Base-by-base conservation (phyloP, 768 basidiomycete genomes). In the Rhizopogon sp. region DNA sequence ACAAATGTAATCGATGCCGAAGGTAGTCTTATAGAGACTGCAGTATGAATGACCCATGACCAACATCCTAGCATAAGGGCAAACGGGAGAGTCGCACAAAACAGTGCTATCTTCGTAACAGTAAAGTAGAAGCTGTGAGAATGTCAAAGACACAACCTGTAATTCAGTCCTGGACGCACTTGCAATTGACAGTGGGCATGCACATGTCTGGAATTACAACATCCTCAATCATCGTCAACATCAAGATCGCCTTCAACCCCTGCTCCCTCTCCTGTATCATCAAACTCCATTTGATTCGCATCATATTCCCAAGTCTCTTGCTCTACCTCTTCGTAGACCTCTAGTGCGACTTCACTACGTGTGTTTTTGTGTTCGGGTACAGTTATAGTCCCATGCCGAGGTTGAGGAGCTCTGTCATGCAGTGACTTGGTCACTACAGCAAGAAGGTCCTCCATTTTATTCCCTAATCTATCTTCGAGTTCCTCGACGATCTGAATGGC, bases 401-500 rank as follows among this genome's bases (percentile, higher is more conserved):
- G 46, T 22, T 2, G 17, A 50, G 29, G 45, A 16, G 41, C 8
- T 3, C 39, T 7, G 56, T 33, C 47, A 1, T 60, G 42, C 6
- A 70, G 61, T 5, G 80, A 80, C 9, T 67, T 65, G 33, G 81
- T 72, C 22, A 95, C 86, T 29, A 74, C 66, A 5, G 66, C 63
- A 0, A 93, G 73, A 10, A 95, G 82, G 8, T 85, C 82, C 3
- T 86, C 80, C 70, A 88, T 84, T 33, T 78, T 74, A 40, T 85
- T 79, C 0, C 85, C 84, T 5, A 93, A 79, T 43, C 94, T 81
- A 59, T 90, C 87, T 69, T 94, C 91, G 2, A 93, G 72, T 68
- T 98, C 94, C 71, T 98, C 95, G 8, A 98, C 82, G 53, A 96
- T 88, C 94, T 97, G 43, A 20, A 37, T 17, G n/a, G 39, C 5